Percentiles rank a stretch among this genome's conserved stretches.
Evolutionary conservation across 208 protist species (phyloP).

Genomic region (Acanthamoeba triangularis): DNA sequence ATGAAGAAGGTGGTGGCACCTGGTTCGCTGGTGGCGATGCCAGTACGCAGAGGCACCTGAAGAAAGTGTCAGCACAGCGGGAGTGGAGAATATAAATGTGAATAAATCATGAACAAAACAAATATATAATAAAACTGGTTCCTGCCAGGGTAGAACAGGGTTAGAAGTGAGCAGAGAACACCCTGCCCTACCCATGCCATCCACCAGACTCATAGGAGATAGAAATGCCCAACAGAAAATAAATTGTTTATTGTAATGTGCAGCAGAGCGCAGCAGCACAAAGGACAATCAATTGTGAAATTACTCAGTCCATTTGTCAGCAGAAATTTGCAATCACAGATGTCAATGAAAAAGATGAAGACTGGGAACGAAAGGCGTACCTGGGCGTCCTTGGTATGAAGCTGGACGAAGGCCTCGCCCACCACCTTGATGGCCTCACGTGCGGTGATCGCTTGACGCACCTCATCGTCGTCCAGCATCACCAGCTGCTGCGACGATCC

Average conservation of each 20-base stretch:
- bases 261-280: neutral
- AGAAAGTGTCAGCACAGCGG: neutral
- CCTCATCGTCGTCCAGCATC: neutral
- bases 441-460: neutral
- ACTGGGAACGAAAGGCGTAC: neutral
- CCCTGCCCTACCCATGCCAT: no score
- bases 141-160: no score
- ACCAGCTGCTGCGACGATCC: neutral
- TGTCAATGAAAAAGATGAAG: neutral
- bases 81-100: no score
- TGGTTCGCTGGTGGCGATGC: neutral
- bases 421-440: constrained; percentile 34
- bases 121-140: no score
- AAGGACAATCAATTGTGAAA: neutral
- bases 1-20: constrained; percentile 25
- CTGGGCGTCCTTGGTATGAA: neutral
- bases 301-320: neutral
- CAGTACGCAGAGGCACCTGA: constrained; percentile 4
- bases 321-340: neutral
- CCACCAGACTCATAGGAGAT: no score
- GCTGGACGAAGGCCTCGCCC: constrained; percentile 36
- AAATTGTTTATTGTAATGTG: neutral
- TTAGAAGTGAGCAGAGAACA: no score
- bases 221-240: neutral
- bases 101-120: no score